Evolutionary conservation across 805 yeast species (phyloP).

Genomic region (Kluyveromyces lactis): DNA sequence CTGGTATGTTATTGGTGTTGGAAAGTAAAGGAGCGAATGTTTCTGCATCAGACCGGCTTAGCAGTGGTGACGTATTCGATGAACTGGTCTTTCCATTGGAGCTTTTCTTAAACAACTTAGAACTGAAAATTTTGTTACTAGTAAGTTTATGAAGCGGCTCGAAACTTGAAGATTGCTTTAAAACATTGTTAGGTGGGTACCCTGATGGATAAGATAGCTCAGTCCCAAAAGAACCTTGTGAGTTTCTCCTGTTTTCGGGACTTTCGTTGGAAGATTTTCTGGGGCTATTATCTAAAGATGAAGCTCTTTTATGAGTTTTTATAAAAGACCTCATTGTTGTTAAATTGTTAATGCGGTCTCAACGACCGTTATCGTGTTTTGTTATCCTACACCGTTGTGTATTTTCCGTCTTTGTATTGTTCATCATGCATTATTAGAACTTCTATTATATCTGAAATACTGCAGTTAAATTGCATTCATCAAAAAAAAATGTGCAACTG

Average conservation of each 20-base stretch:
- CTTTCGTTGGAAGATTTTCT: conserved; percentile 1
- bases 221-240: conserved; percentile 6
- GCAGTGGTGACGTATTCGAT: background rate
- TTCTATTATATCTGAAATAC: too few relatives aligned
- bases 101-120: conserved; percentile 23
- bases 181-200: conserved; percentile 11
- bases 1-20: conserved; percentile 12
- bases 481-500: too few relatives aligned
- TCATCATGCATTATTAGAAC: too few relatives aligned
- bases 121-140: conserved; percentile 20
- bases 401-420: too few relatives aligned
- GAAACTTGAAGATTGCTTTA: conserved; percentile 18
- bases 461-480: too few relatives aligned
- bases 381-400: too few relatives aligned
- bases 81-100: conserved; percentile 1
- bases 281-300: conserved; percentile 24
- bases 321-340: conserved; percentile 32
- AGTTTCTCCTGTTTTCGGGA: conserved; percentile 1
- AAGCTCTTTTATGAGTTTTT: conserved; percentile 31
- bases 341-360: too few relatives aligned
- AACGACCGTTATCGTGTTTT: too few relatives aligned
- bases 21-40: background rate
- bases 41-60: background rate
- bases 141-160: conserved; percentile 25
- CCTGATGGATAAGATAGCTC: conserved; percentile 8